A percentile compares a stretch with the other conserved stretches of the same genome.
Conservation (phyloP, 2,329 filamentous ascomycete genomes). For the Aspergillus unguis region DNA sequence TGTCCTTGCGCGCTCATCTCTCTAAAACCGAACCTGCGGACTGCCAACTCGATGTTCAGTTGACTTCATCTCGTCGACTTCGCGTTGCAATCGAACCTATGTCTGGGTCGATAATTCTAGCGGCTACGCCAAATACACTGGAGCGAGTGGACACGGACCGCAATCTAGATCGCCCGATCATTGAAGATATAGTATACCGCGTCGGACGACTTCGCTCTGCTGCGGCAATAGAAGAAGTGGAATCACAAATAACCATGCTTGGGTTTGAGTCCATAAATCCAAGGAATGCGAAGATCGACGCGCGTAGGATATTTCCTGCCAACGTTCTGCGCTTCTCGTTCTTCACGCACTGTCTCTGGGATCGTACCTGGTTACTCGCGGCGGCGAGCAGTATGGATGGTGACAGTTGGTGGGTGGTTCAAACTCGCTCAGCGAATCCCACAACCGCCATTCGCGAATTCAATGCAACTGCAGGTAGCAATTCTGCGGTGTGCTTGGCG, state of each 20-base stretch:
- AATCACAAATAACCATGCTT: constrained; percentile 33
- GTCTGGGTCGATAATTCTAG: constrained; percentile 71
- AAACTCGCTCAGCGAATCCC: constrained; percentile 24
- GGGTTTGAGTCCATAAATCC: constrained; percentile 39
- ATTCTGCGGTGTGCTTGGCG: constrained; percentile 22
- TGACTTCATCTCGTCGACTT: constrained; percentile 61
- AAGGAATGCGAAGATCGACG: constrained; percentile 40
- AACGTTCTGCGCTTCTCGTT: constrained; percentile 64
- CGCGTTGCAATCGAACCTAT: constrained; percentile 70
- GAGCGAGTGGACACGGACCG: constrained; percentile 62
- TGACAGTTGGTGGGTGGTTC: constrained; percentile 74
- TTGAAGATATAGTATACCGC: constrained; percentile 40
- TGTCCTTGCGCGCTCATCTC: constrained; percentile 57
- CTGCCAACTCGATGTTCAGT: constrained; percentile 65
- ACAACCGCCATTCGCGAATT: constrained; percentile 11
- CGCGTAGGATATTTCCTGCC: constrained; percentile 60
- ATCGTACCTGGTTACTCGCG: constrained; percentile 67
- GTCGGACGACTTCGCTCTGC: constrained; percentile 38
- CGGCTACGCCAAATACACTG: constrained; percentile 59
- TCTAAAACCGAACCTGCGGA: constrained; percentile 62
- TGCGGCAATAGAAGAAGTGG: constrained; percentile 40
- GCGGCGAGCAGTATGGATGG: constrained; percentile 68
- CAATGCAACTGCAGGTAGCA: constrained; percentile 11
- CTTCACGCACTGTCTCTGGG: constrained; percentile 71
- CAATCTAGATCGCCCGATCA: constrained; percentile 51